Conservation (phyloP, 257 asterid species). For the Primulina eburnea region DNA sequence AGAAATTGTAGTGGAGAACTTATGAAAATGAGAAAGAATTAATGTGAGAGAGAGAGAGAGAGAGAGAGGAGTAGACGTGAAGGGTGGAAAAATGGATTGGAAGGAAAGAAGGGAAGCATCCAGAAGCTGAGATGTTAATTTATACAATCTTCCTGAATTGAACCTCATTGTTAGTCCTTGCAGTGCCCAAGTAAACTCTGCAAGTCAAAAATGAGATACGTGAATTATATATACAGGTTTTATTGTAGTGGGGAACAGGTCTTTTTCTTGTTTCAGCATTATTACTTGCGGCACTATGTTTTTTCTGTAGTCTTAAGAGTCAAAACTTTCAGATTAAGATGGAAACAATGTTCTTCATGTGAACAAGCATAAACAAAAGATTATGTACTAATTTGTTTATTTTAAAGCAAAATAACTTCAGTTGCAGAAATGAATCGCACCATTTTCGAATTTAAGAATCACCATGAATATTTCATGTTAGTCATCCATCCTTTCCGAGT, state of each 20-base stretch:
- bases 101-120: conserved; percentile 82
- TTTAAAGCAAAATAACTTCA: background rate
- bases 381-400: background rate
- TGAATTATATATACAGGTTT: background rate
- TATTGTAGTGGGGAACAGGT: too few species aligned
- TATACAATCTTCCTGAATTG: conserved; percentile 76
- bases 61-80: too few species aligned
- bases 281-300: too few species aligned
- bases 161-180: conserved; percentile 39
- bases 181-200: conserved; percentile 41
- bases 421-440: background rate
- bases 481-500: background rate
- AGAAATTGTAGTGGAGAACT: background rate
- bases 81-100: conserved; percentile 28
- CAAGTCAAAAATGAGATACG: conserved; percentile 41
- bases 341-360: background rate
- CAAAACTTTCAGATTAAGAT: background rate
- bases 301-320: background rate
- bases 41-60: too few species aligned
- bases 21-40: too few species aligned
- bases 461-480: background rate
- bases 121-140: conserved; percentile 52
- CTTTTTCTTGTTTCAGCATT: too few species aligned
- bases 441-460: background rate
- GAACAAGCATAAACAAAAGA: background rate